Evolutionary conservation across 306 rosid species (phyloP).

Genomic region (Coriaria nepalensis): DNA sequence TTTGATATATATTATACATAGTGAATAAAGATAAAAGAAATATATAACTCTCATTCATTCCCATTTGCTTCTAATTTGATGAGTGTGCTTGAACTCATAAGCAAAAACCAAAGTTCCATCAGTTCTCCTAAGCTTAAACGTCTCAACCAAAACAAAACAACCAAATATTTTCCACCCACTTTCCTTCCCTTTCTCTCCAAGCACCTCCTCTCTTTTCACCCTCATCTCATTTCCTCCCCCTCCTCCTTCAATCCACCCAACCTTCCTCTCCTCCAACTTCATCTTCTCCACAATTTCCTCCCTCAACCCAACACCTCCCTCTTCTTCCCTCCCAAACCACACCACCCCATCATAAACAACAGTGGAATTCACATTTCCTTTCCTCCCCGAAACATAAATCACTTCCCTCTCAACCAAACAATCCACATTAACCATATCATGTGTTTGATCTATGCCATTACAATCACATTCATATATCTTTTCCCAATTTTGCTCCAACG

Average conservation of each 20-base stretch:
- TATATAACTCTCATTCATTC: conserved; percentile 13
- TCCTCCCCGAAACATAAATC: conserved; percentile 1
- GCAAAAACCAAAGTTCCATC: conserved; percentile 30
- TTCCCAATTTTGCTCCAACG: conserved; percentile 59
- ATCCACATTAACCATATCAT: conserved; percentile 29
- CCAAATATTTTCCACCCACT: conserved; percentile 26
- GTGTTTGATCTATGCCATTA: not conserved
- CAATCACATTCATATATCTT: conserved; percentile 25
- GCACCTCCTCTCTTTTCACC: conserved; percentile 35
- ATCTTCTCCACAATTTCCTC: conserved; percentile 39
- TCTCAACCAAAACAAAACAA: conserved; percentile 39
- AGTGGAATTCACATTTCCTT: too few species aligned
- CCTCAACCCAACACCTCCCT: conserved; percentile 41
- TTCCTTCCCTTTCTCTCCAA: conserved; percentile 16
- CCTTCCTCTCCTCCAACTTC: conserved; percentile 37
- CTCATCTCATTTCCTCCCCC: conserved; percentile 13
- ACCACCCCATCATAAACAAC: conserved; percentile 14
- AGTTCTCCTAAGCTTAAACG: conserved; percentile 33
- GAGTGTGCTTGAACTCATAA: conserved; percentile 36
- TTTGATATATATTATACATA: too few species aligned
- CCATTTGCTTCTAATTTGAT: conserved; percentile 39
- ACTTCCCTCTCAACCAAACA: conserved; percentile 21
- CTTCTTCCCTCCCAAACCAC: conserved; percentile 42
- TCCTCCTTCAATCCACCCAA: conserved; percentile 24
- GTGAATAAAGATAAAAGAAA: too few species aligned